These are phyloP conservation scores for Volvariella surrecta DNA, from an alignment of 1,284 basidiomycete genomes.

Conservation along the genomic window DNA sequence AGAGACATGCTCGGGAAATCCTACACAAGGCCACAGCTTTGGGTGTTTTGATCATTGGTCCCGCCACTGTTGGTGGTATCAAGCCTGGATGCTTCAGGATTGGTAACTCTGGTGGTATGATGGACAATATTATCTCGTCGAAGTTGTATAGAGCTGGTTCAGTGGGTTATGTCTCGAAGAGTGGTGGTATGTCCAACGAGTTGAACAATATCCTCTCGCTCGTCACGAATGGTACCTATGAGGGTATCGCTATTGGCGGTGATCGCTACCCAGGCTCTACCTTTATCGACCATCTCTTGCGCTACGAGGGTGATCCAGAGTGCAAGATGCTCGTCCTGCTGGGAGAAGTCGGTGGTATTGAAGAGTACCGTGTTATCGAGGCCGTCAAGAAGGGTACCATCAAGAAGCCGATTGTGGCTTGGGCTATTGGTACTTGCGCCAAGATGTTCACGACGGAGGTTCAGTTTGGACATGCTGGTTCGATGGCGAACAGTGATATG, in stretches of 20 bases:
- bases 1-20: conserved; percentile 95
- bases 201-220: conserved; percentile 99
- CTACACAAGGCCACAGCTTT: conserved; percentile 84
- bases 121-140: conserved; percentile 99
- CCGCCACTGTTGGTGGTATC: conserved; percentile 98
- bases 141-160: conserved; percentile 98
- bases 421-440: conserved; percentile 99
- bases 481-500: conserved; percentile 95
- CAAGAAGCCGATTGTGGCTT: conserved; percentile 98
- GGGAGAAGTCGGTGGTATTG: conserved; percentile 97
- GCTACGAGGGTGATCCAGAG: conserved; percentile 94
- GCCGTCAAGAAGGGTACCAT: conserved; percentile 92
- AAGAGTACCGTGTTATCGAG: conserved; percentile 98
- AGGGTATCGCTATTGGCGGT: conserved; percentile 99
- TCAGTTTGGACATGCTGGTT: conserved; percentile 98
- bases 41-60: conserved; percentile 93
- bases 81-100: conserved; percentile 99
- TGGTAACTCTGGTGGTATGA: conserved; percentile 74
- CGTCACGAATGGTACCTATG: conserved; percentile 97
- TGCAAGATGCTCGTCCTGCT: conserved; percentile 99
- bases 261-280: conserved; percentile 98
- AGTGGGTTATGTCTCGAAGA: conserved; percentile 99
- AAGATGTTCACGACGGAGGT: conserved; percentile 99
- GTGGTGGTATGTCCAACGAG: conserved; percentile 99
- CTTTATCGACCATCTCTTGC: conserved; percentile 98